Conservation (phyloP, 768 basidiomycete species). For the Sporobolomyces pararoseus region DNA sequence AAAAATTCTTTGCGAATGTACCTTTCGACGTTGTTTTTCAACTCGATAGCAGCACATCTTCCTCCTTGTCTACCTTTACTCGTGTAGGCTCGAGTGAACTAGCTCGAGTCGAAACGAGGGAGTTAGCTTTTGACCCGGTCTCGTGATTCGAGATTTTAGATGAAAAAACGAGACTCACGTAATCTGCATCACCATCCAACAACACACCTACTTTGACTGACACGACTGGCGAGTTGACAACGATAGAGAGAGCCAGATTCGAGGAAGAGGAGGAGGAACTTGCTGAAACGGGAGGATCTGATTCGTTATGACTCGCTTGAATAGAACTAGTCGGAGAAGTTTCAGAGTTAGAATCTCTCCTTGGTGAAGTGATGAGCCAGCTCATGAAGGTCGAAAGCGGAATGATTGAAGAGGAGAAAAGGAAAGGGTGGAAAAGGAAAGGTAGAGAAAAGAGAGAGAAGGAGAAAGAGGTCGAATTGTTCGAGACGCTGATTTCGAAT, state of each 20-base stretch:
- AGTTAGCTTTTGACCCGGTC: too few relatives aligned
- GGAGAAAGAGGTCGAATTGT: too few relatives aligned
- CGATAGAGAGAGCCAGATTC: neutral
- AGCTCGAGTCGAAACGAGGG: neutral
- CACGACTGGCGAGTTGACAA: neutral
- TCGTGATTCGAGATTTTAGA: too few relatives aligned
- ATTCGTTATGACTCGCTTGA: neutral
- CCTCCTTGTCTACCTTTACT: slow-evolving; percentile 5
- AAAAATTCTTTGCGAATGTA: neutral
- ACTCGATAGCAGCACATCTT: neutral
- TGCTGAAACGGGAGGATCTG: neutral
- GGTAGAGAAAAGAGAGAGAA: too few relatives aligned
- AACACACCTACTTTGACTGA: neutral
- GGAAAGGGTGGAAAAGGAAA: neutral
- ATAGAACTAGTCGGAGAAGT: neutral
- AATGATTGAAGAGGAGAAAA: neutral
- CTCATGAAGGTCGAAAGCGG: neutral
- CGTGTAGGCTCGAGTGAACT: slow-evolving; percentile 17
- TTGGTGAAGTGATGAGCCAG: neutral
- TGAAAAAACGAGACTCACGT: neutral
- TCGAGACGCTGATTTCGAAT: too few relatives aligned
- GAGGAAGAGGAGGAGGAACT: neutral
- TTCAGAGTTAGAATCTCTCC: neutral
- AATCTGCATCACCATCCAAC: slow-evolving; percentile 7
- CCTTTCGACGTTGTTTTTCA: slow-evolving; percentile 8